Percentiles rank a stretch among this genome's conserved stretches.
These are phyloP conservation scores for Aureobasidium sp. DNA, from an alignment of 2,329 filamentous ascomycete species.

Conservation along the genomic window DNA sequence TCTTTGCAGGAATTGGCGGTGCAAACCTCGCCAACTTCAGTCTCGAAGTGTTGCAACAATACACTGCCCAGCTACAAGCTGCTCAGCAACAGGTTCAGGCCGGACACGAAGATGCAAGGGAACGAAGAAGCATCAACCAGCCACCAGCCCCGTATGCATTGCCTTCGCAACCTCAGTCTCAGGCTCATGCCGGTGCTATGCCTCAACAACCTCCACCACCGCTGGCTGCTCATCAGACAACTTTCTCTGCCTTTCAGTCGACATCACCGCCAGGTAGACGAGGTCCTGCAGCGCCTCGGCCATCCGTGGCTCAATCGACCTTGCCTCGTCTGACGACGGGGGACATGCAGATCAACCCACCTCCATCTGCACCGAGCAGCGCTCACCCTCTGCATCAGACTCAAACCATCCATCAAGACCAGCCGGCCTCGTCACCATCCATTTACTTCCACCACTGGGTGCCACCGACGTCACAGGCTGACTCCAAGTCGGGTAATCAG, in stretches of 20 bases:
- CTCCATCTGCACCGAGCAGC: constrained; percentile 30
- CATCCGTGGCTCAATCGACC: constrained; percentile 36
- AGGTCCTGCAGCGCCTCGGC: constrained; percentile 26
- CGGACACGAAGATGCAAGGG: constrained; percentile 34
- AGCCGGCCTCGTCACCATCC: constrained; percentile 58
- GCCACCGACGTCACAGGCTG: constrained; percentile 60
- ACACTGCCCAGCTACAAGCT: constrained; percentile 36
- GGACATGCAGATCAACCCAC: constrained; percentile 42
- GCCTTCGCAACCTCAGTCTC: constrained; percentile 19
- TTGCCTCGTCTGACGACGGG: constrained; percentile 45
- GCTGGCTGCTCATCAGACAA: constrained; percentile 24
- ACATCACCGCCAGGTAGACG: constrained; percentile 19
- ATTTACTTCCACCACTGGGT: constrained; percentile 94
- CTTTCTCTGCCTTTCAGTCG: constrained; percentile 32
- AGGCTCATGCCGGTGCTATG: background rate
- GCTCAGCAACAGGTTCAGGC: constrained; percentile 36
- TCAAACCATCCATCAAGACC: constrained; percentile 51
- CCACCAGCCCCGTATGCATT: constrained; percentile 20
- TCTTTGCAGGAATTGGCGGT: constrained; percentile 45
- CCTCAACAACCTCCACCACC: constrained; percentile 23
- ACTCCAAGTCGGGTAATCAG: constrained; percentile 46
- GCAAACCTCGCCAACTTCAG: constrained; percentile 39
- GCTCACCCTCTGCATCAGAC: constrained; percentile 35
- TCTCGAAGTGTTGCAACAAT: constrained; percentile 44
- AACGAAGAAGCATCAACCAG: constrained; percentile 34